These are phyloP conservation scores for Penicillium sp. DNA, from an alignment of 2,329 filamentous ascomycete species.

Conservation along the genomic window DNA sequence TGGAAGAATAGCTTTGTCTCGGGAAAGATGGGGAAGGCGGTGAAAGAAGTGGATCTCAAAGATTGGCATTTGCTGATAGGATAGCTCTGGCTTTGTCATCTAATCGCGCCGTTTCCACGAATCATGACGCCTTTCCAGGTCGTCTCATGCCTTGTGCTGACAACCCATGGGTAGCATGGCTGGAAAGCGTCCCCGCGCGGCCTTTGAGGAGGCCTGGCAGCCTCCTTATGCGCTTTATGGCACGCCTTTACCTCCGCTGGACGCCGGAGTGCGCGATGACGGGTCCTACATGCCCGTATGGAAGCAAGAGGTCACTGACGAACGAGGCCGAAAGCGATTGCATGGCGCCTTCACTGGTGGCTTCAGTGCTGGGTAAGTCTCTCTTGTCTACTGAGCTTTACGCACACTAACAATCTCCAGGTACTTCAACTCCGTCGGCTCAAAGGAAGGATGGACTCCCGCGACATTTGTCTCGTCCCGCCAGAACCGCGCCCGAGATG, in stretches of 20 bases:
- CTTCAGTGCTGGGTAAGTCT: constrained; percentile 84
- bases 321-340: constrained; percentile 81
- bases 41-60: too few species aligned
- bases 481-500: constrained; percentile 69
- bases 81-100: too few species aligned
- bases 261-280: constrained; percentile 77
- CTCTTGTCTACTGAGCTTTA: not conserved
- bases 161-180: constrained; percentile 10
- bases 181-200: constrained; percentile 70
- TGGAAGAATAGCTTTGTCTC: too few species aligned
- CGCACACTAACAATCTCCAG: constrained; percentile 48
- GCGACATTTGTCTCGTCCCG: constrained; percentile 90
- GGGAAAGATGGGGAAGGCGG: too few species aligned
- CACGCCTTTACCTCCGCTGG: constrained; percentile 75
- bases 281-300: constrained; percentile 92
- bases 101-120: not conserved
- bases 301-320: constrained; percentile 97
- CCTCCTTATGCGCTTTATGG: constrained; percentile 78
- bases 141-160: not conserved
- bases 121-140: not conserved
- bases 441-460: constrained; percentile 96
- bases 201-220: constrained; percentile 69
- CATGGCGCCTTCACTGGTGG: constrained; percentile 97
- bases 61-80: too few species aligned
- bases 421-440: constrained; percentile 97